Conservation (phyloP, 352 stramenopile genomes). For the Phytophthora agathidicida region DNA sequence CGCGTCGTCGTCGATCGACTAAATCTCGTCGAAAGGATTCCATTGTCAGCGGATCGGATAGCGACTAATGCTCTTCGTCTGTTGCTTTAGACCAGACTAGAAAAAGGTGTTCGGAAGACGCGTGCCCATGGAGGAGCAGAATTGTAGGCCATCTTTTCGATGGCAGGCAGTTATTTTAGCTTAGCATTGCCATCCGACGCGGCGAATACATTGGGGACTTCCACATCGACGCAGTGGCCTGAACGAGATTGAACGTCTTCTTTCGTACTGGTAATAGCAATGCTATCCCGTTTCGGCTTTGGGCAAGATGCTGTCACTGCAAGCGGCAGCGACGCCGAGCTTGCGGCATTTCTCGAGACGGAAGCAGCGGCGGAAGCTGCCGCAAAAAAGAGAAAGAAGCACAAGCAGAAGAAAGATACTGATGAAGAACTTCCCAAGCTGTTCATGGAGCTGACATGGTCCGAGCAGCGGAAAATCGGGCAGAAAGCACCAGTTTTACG, state of each 20-base stretch:
- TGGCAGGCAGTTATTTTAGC: constrained; percentile 16
- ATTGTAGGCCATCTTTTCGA: not conserved
- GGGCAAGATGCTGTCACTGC: constrained; percentile 15
- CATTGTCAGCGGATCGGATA: constrained; percentile 18
- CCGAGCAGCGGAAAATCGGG: constrained; percentile 62
- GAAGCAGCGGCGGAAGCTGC: constrained; percentile 48
- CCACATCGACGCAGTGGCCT: too few relatives aligned
- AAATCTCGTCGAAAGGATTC: constrained; percentile 31
- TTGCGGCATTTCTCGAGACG: constrained; percentile 61
- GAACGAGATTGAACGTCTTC: too few relatives aligned
- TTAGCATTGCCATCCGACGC: not conserved
- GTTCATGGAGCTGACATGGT: constrained; percentile 78
- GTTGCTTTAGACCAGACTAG: not conserved
- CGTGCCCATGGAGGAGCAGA: too few relatives aligned
- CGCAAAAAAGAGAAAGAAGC: constrained; percentile 40
- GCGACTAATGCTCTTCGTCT: constrained; percentile 18
- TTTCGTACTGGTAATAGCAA: not conserved
- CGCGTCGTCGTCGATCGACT: constrained; percentile 25
- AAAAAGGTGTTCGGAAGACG: too few relatives aligned
- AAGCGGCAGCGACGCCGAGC: constrained; percentile 44
- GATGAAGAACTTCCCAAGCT: constrained; percentile 57
- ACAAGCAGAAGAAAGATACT: constrained; percentile 18
- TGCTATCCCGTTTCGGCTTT: constrained; percentile 26
- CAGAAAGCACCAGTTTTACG: constrained; percentile 70
- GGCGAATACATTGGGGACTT: too few relatives aligned